Evolutionary conservation across 768 basidiomycete species (phyloP), one percentile per base, ranked within the genome.

Genomic region (Suillus clintonianus): DNA sequence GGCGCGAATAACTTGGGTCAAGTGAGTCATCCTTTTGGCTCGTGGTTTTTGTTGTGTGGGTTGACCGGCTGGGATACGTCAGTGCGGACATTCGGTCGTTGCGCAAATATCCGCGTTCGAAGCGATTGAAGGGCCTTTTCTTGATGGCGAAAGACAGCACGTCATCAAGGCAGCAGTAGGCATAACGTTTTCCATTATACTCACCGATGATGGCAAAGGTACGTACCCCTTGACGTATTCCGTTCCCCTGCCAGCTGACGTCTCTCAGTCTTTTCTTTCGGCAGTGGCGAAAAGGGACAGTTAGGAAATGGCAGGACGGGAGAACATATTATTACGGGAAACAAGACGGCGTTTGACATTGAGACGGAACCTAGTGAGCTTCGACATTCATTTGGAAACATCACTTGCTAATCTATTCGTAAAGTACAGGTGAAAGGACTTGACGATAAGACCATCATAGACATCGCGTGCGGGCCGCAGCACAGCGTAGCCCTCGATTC

Each of bases 231-330:
- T n/a, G 43, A 56, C 39, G 3, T 42, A 15, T 56, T 42, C 51
- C 17, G 19, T 48, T 45, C 55, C 64, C 34, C 50, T 55, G 60
- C 36, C n/a, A 34, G 59, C 55, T 54, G 27, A 39, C 32, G 55
- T 19, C 32, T 27, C 57, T 56, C 68, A 91, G 94, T 97, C 3
- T 98, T 90, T 70, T 84, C 94, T 1, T 90, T 95, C 66, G 97
- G 97, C 39, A 95, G 92, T 58, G 93, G 89, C 24, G 95, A 97
- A 76, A 89, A 93, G 63, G 97, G 97, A 1, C 96, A 97, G 67
- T 81, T 98, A 0, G 97, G 95, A 0, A 96, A 94, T 73, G 97
- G 96, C 19, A 87, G 87, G 66, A 96, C 94, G 0, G 94, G 96
- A n/a, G 95, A 97, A 76, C 86, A 93, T 41, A 92, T 97, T 63